Conservation (phyloP, 345 rosid species). For the Populus pruinosa region DNA sequence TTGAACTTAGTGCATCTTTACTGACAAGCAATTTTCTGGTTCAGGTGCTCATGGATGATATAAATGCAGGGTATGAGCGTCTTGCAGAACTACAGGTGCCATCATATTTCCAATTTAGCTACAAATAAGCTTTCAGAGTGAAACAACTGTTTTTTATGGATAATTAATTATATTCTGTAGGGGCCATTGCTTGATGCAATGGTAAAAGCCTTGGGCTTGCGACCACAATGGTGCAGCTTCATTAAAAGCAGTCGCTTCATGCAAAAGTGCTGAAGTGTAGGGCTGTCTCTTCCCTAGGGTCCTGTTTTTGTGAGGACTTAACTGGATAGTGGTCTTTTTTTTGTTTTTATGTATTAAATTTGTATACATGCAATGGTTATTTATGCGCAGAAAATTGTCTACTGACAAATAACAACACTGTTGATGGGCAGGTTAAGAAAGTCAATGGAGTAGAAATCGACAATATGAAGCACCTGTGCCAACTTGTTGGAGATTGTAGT, state of each 20-base stretch:
- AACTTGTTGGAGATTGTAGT: slow-evolving; percentile 57
- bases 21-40: slow-evolving; percentile 26
- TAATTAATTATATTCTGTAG: neutral
- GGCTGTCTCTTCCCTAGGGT: neutral
- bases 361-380: neutral
- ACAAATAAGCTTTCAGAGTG: neutral
- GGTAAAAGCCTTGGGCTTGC: neutral
- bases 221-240: neutral
- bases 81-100: slow-evolving; percentile 80
- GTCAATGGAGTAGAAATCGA: slow-evolving; percentile 64
- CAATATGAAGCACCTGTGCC: slow-evolving; percentile 69
- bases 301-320: neutral
- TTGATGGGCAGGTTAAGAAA: slow-evolving; percentile 69
- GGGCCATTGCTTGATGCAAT: neutral
- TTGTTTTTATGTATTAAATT: neutral
- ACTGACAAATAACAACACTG: slow-evolving; percentile 11
- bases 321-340: neutral
- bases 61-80: slow-evolving; percentile 85
- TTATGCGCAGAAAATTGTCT: neutral
- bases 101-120: slow-evolving; percentile 10
- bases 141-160: neutral
- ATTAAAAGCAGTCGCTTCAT: neutral
- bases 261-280: neutral
- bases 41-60: slow-evolving; percentile 87
- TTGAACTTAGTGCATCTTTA: slow-evolving; percentile 1